Conservation (phyloP, 768 basidiomycete species). For the Lentinula edodes region DNA sequence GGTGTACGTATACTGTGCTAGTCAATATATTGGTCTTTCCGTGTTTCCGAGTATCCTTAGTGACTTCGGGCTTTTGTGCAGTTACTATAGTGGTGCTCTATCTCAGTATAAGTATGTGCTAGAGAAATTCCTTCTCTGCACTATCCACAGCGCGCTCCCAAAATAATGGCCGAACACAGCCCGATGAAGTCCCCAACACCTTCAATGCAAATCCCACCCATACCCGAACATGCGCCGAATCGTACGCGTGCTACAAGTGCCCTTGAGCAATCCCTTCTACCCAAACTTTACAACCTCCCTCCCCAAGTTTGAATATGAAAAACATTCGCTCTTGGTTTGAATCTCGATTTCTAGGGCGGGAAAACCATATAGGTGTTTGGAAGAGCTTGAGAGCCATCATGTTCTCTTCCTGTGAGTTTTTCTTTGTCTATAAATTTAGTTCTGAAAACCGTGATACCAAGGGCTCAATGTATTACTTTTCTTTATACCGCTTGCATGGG, state of each 20-base stretch:
- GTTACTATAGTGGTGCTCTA: too few species aligned
- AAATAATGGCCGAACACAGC: background rate
- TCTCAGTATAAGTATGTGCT: background rate
- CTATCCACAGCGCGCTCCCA: background rate
- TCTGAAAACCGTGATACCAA: conserved; percentile 14
- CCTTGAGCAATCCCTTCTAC: background rate
- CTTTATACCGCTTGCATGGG: conserved; percentile 58
- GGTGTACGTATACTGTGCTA: background rate
- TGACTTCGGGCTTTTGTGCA: background rate
- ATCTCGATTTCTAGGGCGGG: conserved; percentile 25
- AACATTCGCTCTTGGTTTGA: background rate
- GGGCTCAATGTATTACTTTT: conserved; percentile 58
- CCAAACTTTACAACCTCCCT: background rate
- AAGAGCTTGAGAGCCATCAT: conserved; percentile 40
- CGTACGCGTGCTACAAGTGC: background rate
- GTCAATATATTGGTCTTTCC: background rate
- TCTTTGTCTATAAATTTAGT: background rate
- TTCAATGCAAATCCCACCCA: background rate
- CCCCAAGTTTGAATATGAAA: background rate
- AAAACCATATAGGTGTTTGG: conserved; percentile 34
- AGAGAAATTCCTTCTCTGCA: background rate
- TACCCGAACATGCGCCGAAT: background rate
- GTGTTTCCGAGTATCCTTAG: background rate
- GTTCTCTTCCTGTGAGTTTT: conserved; percentile 32
- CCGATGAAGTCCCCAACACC: background rate